A percentile compares a stretch with the other conserved stretches of the same genome.
Evolutionary conservation across 768 basidiomycete genomes (phyloP).

Genomic region (Leccinum olivaceopallidum): DNA sequence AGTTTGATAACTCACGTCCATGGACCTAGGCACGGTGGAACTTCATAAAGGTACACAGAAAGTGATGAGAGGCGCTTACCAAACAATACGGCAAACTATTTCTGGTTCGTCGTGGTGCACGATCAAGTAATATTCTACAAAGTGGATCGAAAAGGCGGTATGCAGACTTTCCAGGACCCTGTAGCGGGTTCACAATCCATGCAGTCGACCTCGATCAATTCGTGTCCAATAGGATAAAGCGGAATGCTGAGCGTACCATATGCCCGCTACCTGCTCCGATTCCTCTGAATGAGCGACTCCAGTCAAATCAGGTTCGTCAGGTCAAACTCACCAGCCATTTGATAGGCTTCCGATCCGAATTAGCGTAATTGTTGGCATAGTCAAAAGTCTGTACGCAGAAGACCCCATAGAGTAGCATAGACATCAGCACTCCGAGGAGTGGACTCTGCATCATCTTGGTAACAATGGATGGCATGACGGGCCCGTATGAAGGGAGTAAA

Average conservation of each 20-base stretch:
- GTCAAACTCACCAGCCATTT: constrained; percentile 18
- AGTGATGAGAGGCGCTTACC: constrained; percentile 3
- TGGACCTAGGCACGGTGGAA: constrained; percentile 6
- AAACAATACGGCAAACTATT: constrained; percentile 6
- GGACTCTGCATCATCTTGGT: constrained; percentile 15
- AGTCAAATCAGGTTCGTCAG: too few relatives aligned
- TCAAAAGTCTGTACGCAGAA: constrained; percentile 21
- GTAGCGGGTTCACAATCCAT: background rate
- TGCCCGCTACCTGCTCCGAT: constrained; percentile 5
- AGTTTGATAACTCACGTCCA: constrained; percentile 4
- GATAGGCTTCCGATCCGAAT: constrained; percentile 7
- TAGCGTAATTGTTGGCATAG: constrained; percentile 9
- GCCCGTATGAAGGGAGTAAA: background rate
- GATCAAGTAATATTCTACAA: constrained; percentile 18
- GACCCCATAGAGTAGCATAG: constrained; percentile 14
- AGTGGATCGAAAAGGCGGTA: constrained; percentile 15
- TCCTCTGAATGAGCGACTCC: constrained; percentile 1
- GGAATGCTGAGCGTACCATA: constrained; percentile 10
- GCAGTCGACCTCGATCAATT: background rate
- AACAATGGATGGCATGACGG: constrained; percentile 7
- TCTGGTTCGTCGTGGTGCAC: constrained; percentile 8
- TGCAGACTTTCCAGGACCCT: constrained; percentile 19
- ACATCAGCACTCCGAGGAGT: constrained; percentile 12
- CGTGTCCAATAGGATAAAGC: too few relatives aligned
- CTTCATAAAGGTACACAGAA: background rate